Evolutionary conservation across 129 eudicot species (phyloP).

Genomic region (Saussurea involucrata): DNA sequence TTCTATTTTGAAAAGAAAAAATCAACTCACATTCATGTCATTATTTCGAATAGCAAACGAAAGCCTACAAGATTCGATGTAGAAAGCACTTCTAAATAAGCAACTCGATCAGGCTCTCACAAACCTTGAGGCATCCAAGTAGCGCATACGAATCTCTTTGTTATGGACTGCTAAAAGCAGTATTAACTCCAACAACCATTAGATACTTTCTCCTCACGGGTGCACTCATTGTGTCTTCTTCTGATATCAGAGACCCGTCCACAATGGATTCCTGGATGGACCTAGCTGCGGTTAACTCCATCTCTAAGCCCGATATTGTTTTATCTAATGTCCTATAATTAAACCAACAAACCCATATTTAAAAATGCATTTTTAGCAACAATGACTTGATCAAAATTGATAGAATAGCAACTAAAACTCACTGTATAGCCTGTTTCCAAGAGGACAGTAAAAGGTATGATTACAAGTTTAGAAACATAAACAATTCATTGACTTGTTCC

Average conservation of each 20-base stretch:
- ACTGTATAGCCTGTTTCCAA: too few relatives aligned
- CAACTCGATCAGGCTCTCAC: neutral
- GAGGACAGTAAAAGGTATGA: too few relatives aligned
- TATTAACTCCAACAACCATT: constrained; percentile 74
- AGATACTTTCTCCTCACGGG: constrained; percentile 44
- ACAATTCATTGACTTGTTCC: neutral
- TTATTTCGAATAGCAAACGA: too few relatives aligned
- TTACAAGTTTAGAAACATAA: too few relatives aligned
- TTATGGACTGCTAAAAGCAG: constrained; percentile 89
- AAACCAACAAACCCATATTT: too few relatives aligned
- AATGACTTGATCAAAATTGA: too few relatives aligned
- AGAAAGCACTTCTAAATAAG: too few relatives aligned
- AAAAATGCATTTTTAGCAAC: too few relatives aligned
- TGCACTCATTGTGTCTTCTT: constrained; percentile 37
- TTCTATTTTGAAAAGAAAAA: too few relatives aligned
- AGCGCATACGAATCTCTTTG: constrained; percentile 92
- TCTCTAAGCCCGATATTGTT: constrained; percentile 83
- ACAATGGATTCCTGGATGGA: constrained; percentile 63
- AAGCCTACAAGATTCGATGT: too few relatives aligned
- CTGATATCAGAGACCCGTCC: constrained; percentile 59
- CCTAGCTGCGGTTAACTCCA: constrained; percentile 81
- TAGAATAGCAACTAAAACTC: too few relatives aligned
- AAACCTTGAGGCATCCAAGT: constrained; percentile 98
- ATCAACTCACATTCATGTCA: too few relatives aligned
- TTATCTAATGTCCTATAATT: constrained; percentile 90